Evolutionary conservation across 192 early-diverging fungal species (phyloP).

Genomic region (Funneliformis geosporum): DNA sequence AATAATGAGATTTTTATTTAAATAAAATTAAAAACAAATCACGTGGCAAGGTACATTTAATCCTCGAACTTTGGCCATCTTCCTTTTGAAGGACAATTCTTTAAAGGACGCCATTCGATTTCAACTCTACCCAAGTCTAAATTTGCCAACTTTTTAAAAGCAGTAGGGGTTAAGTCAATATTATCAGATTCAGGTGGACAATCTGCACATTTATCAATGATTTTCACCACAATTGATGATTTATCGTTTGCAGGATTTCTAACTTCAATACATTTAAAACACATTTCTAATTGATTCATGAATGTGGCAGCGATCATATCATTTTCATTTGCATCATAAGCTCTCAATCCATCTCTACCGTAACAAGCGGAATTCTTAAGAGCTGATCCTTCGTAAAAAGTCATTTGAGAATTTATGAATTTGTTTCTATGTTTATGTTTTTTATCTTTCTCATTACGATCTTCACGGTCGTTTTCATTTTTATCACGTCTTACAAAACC

Average conservation of each 20-base stretch:
- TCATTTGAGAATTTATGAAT: slow-evolving; percentile 5
- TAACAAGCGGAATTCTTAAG: slow-evolving; percentile 49
- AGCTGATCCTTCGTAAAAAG: slow-evolving; percentile 37
- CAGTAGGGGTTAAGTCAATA: slow-evolving; percentile 6
- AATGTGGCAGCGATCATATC: slow-evolving; percentile 47
- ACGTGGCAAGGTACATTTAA: not conserved
- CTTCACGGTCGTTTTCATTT: not conserved
- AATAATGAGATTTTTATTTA: too few relatives aligned
- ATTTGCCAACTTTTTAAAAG: slow-evolving; percentile 4
- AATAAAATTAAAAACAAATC: too few relatives aligned
- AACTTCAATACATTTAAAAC: slow-evolving; percentile 18
- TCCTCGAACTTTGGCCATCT: slow-evolving; percentile 17
- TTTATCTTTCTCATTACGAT: too few relatives aligned
- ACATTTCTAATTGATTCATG: slow-evolving; percentile 16
- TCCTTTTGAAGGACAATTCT: not conserved
- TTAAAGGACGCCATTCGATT: slow-evolving; percentile 5
- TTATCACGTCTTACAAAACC: not conserved
- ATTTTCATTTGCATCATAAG: slow-evolving; percentile 38
- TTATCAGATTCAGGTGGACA: slow-evolving; percentile 1
- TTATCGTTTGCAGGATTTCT: not conserved
- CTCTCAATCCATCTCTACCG: slow-evolving; percentile 37
- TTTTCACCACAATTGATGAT: not conserved
- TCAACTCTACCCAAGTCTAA: not conserved
- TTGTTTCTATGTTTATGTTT: not conserved
- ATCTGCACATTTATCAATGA: slow-evolving; percentile 21